Percentiles rank a stretch among this genome's conserved stretches.
These are phyloP conservation scores for Ceratocystis eucalypticola DNA, from an alignment of 2,329 filamentous ascomycete species.

Conservation along the genomic window DNA sequence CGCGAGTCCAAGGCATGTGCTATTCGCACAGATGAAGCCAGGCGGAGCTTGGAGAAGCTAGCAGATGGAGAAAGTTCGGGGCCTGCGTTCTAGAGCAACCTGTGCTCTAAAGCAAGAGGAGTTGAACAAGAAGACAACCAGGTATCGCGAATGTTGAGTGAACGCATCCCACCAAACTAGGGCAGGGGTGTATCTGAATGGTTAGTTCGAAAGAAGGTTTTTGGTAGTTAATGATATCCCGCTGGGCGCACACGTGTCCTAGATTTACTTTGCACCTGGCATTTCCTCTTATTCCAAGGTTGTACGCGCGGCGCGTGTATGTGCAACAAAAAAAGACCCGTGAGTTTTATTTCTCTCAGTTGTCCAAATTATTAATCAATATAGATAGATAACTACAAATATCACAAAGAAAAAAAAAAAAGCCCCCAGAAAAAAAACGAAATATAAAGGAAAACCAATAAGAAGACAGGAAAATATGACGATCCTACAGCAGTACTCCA, in stretches of 20 bases:
- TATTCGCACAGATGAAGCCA: slow-evolving; percentile 42
- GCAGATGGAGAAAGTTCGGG: slow-evolving; percentile 40
- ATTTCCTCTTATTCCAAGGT: not conserved
- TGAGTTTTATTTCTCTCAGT: too few species aligned
- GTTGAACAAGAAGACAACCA: too few species aligned
- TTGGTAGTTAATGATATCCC: slow-evolving; percentile 16
- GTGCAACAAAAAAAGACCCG: too few species aligned
- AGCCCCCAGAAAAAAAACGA: too few species aligned
- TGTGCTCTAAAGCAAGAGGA: not conserved
- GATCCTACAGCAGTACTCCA: too few species aligned
- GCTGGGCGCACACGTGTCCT: not conserved
- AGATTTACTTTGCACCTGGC: not conserved
- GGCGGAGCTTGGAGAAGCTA: slow-evolving; percentile 43
- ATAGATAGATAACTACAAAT: too few species aligned
- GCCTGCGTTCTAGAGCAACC: slow-evolving; percentile 35
- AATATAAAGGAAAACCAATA: too few species aligned
- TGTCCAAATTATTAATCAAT: too few species aligned
- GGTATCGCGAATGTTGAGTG: not conserved
- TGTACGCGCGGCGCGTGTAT: not conserved
- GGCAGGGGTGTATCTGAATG: not conserved
- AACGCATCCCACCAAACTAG: not conserved
- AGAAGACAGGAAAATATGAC: too few species aligned
- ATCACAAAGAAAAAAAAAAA: too few species aligned
- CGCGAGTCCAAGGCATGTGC: slow-evolving; percentile 41
- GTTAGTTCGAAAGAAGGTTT: not conserved